Evolutionary conservation across 2,329 filamentous ascomycete genomes (phyloP).

Genomic region (Lasiodiplodia gonubiensis): DNA sequence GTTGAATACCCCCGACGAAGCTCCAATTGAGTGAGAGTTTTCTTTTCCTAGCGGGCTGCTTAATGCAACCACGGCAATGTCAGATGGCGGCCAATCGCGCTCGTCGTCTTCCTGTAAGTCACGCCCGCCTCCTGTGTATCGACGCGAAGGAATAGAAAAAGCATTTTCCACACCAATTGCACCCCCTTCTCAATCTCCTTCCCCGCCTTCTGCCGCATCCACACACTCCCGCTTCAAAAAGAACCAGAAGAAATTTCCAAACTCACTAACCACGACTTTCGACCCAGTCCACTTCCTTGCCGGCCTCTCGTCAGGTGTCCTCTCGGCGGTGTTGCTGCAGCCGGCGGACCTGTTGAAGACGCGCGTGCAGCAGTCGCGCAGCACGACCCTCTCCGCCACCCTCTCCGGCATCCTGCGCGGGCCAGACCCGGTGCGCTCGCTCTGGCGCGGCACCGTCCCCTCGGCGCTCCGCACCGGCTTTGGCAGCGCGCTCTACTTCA

Average conservation of each 20-base stretch:
- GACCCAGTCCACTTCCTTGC: conserved; percentile 76
- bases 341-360: conserved; percentile 97
- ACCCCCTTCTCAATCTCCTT: not conserved
- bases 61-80: conserved; percentile 52
- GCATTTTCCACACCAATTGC: not conserved
- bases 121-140: not conserved
- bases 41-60: conserved; percentile 4
- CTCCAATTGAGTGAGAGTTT: not conserved
- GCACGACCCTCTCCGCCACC: conserved; percentile 69
- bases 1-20: not conserved
- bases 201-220: too few species aligned
- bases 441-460: conserved; percentile 93
- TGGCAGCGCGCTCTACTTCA: conserved; percentile 93
- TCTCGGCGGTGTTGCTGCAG: conserved; percentile 88
- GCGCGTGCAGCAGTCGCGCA: conserved; percentile 84
- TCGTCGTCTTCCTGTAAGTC: conserved; percentile 58
- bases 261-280: not conserved
- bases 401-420: conserved; percentile 72
- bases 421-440: conserved; percentile 69
- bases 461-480: conserved; percentile 93
- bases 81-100: conserved; percentile 56
- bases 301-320: conserved; percentile 83
- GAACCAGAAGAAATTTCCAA: not conserved
- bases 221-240: not conserved
- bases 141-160: not conserved